A percentile compares a stretch with the other conserved stretches of the same genome.
Conservation (phyloP, 306 rosid species). For the Vigna nakashimae region DNA sequence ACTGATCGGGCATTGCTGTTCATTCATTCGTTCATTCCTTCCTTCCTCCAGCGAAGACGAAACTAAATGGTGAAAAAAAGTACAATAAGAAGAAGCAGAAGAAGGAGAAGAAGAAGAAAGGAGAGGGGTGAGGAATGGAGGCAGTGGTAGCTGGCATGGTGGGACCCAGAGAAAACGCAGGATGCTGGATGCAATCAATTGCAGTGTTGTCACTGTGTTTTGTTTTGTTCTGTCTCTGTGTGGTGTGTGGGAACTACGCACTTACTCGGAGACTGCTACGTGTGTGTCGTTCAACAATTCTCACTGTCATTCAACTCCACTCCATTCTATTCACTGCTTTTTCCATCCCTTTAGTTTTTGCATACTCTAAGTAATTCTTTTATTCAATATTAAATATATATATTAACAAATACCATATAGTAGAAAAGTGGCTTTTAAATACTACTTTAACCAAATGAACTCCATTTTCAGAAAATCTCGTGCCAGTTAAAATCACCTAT, state of each 20-base stretch:
- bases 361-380: no score
- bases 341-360: no score
- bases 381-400: no score
- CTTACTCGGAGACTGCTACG: slow-evolving; percentile 23
- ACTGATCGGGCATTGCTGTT: slow-evolving; percentile 51
- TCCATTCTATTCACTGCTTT: no score
- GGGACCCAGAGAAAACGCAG: slow-evolving; percentile 47
- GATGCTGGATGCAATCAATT: slow-evolving; percentile 5
- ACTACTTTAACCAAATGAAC: no score
- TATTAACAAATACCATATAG: no score
- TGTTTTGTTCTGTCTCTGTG: not conserved
- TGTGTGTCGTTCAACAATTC: not conserved
- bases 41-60: no score
- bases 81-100: not conserved
- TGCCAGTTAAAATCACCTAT: no score
- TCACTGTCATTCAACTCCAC: no score
- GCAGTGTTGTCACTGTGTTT: not conserved
- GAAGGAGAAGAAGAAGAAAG: not conserved
- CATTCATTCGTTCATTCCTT: not conserved
- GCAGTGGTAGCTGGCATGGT: slow-evolving; percentile 73
- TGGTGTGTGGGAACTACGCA: not conserved
- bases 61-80: no score
- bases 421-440: no score
- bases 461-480: no score
- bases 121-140: not conserved